A percentile compares a stretch with the other conserved stretches of the same genome.
phyloP scores from a whole-genome alignment of 2,329 filamentous ascomycete genomes.

The Aspergillus sp. region DNA sequence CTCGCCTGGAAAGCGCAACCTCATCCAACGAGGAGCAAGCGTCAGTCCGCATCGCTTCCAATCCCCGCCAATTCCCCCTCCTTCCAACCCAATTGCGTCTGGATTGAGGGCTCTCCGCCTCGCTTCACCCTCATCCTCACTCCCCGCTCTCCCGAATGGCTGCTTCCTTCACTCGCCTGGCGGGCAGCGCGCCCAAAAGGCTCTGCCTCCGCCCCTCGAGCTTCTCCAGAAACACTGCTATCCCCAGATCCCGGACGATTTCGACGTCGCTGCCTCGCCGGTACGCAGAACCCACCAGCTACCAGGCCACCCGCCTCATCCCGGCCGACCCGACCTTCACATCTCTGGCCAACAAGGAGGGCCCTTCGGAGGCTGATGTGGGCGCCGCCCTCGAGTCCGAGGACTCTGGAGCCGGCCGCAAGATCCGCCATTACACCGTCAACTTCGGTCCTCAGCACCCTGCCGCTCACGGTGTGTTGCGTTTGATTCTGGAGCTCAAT shows the following conservation, averaged over 20 bases:
- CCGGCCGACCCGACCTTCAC: conserved; percentile 60
- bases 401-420: conserved; percentile 59
- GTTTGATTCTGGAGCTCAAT: conserved; percentile 94
- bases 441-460: conserved; percentile 99
- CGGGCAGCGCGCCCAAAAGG: conserved; percentile 61
- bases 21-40: conserved; percentile 25
- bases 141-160: conserved; percentile 53
- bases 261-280: conserved; percentile 58
- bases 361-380: conserved; percentile 42
- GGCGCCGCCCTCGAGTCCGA: conserved; percentile 53
- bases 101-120: conserved; percentile 38
- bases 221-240: conserved; percentile 42
- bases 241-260: conserved; percentile 56
- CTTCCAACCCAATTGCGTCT: conserved; percentile 38
- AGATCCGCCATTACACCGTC: conserved; percentile 98
- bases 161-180: conserved; percentile 62
- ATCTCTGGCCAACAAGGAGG: conserved; percentile 45
- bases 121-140: conserved; percentile 22
- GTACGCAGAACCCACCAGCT: conserved; percentile 53
- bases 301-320: conserved; percentile 57
- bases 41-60: conserved; percentile 32
- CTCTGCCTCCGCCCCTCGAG: conserved; percentile 57
- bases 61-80: conserved; percentile 36
- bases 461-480: conserved; percentile 95
- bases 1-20: conserved; percentile 29